Percentiles rank a stretch among this genome's conserved stretches.
Conservation (phyloP, 2,329 filamentous ascomycete genomes). For the Exophiala sp. region DNA sequence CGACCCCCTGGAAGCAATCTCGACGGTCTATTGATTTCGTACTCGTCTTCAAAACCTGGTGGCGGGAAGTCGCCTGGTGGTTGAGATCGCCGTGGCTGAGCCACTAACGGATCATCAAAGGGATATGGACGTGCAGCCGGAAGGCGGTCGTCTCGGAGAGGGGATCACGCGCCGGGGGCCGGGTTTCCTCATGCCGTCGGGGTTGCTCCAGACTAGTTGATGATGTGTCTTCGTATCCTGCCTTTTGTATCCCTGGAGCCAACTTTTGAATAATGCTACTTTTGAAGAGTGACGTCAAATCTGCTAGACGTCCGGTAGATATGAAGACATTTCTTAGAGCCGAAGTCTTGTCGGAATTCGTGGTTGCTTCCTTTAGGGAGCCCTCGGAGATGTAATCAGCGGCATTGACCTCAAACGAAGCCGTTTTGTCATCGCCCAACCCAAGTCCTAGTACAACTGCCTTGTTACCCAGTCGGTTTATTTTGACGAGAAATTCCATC, state of each 20-base stretch:
- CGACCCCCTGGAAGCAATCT: slow-evolving; percentile 43
- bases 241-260: slow-evolving; percentile 67
- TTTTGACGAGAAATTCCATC: slow-evolving; percentile 73
- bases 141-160: slow-evolving; percentile 49
- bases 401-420: slow-evolving; percentile 66
- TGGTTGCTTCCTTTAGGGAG: slow-evolving; percentile 48
- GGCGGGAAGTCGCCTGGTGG: slow-evolving; percentile 73
- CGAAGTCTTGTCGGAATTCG: slow-evolving; percentile 27
- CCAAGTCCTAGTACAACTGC: slow-evolving; percentile 77
- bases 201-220: slow-evolving; percentile 32
- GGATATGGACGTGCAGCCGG: slow-evolving; percentile 62
- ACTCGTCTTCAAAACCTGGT: slow-evolving; percentile 88
- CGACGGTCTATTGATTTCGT: slow-evolving; percentile 67
- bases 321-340: slow-evolving; percentile 61
- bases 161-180: slow-evolving; percentile 43
- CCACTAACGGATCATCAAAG: slow-evolving; percentile 60
- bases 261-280: slow-evolving; percentile 77
- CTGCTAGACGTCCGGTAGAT: slow-evolving; percentile 61
- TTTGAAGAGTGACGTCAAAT: slow-evolving; percentile 68
- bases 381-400: slow-evolving; percentile 68
- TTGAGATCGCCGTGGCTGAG: slow-evolving; percentile 53
- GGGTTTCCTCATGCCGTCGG: slow-evolving; percentile 38
- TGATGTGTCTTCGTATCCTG: slow-evolving; percentile 63
- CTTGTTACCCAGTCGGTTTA: slow-evolving; percentile 75
- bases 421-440: slow-evolving; percentile 72